Evolutionary conservation across 345 rosid species (phyloP).

Genomic region (Erucastrum elatum): DNA sequence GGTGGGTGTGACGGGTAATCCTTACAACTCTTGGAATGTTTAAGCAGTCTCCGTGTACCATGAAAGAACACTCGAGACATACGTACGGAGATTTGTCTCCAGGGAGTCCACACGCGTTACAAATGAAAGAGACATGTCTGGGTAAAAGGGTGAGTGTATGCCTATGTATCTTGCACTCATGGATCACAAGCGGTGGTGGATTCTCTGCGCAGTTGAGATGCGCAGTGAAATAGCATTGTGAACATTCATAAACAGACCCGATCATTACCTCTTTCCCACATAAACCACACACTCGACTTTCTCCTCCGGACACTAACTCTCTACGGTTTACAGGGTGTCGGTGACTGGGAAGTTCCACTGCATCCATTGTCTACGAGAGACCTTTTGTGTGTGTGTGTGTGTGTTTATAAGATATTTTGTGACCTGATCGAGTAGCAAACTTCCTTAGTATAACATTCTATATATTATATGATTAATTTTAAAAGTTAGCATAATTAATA

Average conservation of each 20-base stretch:
- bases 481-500: not conserved
- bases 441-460: not conserved
- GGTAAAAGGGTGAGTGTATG: constrained; percentile 15
- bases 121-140: not conserved
- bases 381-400: not conserved
- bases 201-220: constrained; percentile 9
- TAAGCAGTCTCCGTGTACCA: not conserved
- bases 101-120: constrained; percentile 6
- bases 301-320: not conserved
- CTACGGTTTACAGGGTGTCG: not conserved
- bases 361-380: not conserved
- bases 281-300: constrained; percentile 6
- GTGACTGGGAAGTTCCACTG: not conserved
- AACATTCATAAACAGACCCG: constrained; percentile 3
- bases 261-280: not conserved
- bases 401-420: not conserved
- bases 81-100: not conserved
- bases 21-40: not conserved
- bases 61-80: constrained; percentile 13
- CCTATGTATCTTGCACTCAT: not conserved
- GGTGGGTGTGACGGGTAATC: not conserved
- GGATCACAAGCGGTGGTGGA: constrained; percentile 4
- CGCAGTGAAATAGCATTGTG: constrained; percentile 1
- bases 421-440: not conserved
- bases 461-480: not conserved